Percentiles rank a stretch among this genome's conserved stretches.
Evolutionary conservation across 2,329 filamentous ascomycete species (phyloP).

Genomic region (Colletotrichum melonis): DNA sequence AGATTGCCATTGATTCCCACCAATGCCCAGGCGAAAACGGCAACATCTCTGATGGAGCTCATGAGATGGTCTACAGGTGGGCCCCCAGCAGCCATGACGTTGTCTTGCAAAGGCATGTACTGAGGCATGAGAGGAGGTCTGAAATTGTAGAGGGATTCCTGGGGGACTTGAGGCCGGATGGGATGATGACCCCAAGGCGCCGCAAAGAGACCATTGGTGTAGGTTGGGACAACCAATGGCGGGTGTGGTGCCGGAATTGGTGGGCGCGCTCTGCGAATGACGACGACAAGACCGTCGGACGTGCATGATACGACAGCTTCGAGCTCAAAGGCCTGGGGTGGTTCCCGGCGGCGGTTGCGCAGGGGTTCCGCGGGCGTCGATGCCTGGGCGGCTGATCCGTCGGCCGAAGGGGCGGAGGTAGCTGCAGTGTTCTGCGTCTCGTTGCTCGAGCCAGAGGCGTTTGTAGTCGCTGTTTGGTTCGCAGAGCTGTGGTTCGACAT

Average conservation of each 20-base stretch:
- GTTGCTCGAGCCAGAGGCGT: slow-evolving; percentile 25
- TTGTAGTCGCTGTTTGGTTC: slow-evolving; percentile 36
- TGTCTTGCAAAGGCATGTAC: slow-evolving; percentile 57
- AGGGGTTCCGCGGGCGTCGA: slow-evolving; percentile 31
- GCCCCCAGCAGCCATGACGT: slow-evolving; percentile 59
- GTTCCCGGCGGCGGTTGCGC: slow-evolving; percentile 41
- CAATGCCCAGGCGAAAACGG: slow-evolving; percentile 88
- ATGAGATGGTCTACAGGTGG: slow-evolving; percentile 74
- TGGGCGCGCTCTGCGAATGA: slow-evolving; percentile 79
- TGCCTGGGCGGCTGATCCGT: slow-evolving; percentile 7
- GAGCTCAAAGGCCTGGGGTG: slow-evolving; percentile 70
- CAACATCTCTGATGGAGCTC: slow-evolving; percentile 84
- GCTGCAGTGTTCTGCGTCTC: slow-evolving; percentile 17
- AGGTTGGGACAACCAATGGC: slow-evolving; percentile 57
- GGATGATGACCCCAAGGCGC: slow-evolving; percentile 83
- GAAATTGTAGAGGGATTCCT: slow-evolving; percentile 56
- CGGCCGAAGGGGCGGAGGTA: slow-evolving; percentile 15
- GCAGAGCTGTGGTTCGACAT: slow-evolving; percentile 33
- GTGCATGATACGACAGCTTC: slow-evolving; percentile 94
- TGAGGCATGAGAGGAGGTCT: slow-evolving; percentile 55
- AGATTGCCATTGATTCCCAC: slow-evolving; percentile 83
- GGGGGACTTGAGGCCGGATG: slow-evolving; percentile 60
- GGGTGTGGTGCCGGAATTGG: slow-evolving; percentile 71
- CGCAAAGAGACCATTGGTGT: slow-evolving; percentile 76
- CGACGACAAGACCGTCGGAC: slow-evolving; percentile 87